Evolutionary conservation across 2,329 filamentous ascomycete genomes (phyloP).

Genomic region (Fusarium longipes): DNA sequence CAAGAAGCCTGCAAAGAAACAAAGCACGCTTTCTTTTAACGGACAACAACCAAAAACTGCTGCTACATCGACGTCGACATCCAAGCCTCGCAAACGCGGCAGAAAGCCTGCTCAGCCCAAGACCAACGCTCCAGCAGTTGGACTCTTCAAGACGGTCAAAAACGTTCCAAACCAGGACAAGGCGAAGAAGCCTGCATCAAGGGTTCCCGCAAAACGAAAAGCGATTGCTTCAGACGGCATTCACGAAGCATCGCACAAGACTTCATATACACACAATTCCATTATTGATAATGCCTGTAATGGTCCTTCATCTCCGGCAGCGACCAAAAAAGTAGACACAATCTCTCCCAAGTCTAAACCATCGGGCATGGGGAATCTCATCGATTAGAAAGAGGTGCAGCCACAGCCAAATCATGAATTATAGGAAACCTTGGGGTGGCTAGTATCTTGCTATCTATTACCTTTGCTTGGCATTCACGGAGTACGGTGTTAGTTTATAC

Average conservation of each 20-base stretch:
- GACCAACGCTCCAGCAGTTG: constrained; percentile 47
- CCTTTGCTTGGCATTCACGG: constrained; percentile 31
- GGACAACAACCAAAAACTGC: constrained; percentile 32
- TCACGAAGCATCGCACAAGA: constrained; percentile 26
- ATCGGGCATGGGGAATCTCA: constrained; percentile 53
- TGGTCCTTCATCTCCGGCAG: constrained; percentile 38
- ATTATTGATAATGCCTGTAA: constrained; percentile 8
- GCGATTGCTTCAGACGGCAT: constrained; percentile 13
- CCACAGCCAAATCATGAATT: background rate
- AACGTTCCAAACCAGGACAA: constrained; percentile 29
- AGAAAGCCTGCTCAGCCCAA: constrained; percentile 52
- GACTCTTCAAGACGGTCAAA: constrained; percentile 41
- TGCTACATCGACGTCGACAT: constrained; percentile 36
- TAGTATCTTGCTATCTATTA: constrained; percentile 25
- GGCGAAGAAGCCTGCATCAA: constrained; percentile 34
- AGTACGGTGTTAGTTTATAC: constrained; percentile 31
- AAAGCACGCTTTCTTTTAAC: constrained; percentile 63
- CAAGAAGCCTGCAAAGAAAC: constrained; percentile 59
- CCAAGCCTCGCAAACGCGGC: constrained; percentile 50
- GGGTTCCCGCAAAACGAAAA: constrained; percentile 6
- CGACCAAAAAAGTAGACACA: constrained; percentile 47
- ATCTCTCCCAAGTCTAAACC: constrained; percentile 59
- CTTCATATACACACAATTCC: constrained; percentile 28
- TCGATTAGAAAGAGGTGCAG: constrained; percentile 44
- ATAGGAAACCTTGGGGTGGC: constrained; percentile 6